Evolutionary conservation across 805 yeast species (phyloP).

Genomic region (Kodamaea restingae): DNA sequence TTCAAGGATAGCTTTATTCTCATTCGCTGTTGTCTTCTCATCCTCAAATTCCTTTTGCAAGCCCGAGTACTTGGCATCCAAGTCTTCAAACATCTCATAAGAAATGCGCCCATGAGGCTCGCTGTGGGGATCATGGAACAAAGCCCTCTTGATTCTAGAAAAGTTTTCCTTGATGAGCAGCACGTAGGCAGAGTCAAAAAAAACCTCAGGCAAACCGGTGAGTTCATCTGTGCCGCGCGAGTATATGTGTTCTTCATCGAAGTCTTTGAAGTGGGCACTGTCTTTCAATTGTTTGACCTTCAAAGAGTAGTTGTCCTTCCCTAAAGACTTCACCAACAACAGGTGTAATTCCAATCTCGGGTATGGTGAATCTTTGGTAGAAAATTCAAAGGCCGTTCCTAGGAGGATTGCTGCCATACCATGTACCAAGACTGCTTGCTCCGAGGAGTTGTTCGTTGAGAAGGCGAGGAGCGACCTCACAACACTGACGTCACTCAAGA

Average conservation of each 20-base stretch:
- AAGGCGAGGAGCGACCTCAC: slow-evolving; percentile 66
- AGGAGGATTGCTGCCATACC: slow-evolving; percentile 69
- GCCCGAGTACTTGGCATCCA: slow-evolving; percentile 34
- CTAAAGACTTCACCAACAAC: slow-evolving; percentile 65
- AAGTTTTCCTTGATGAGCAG: slow-evolving; percentile 65
- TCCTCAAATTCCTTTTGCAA: slow-evolving; percentile 21
- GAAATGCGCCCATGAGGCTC: slow-evolving; percentile 70
- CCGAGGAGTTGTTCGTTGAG: slow-evolving; percentile 46
- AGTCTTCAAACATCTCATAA: slow-evolving; percentile 52
- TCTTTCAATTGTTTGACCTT: slow-evolving; percentile 72
- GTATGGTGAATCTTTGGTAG: slow-evolving; percentile 56
- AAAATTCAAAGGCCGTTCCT: slow-evolving; percentile 79
- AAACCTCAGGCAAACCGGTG: slow-evolving; percentile 85
- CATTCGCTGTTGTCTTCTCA: slow-evolving; percentile 17
- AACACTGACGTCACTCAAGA: slow-evolving; percentile 63
- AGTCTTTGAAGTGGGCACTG: slow-evolving; percentile 49
- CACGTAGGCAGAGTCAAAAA: slow-evolving; percentile 62
- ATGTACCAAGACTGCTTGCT: slow-evolving; percentile 52
- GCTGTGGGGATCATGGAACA: slow-evolving; percentile 66
- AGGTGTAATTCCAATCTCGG: slow-evolving; percentile 57
- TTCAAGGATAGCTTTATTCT: slow-evolving; percentile 18
- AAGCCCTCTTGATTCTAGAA: slow-evolving; percentile 60
- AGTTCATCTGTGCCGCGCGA: slow-evolving; percentile 58
- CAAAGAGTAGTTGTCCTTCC: slow-evolving; percentile 72
- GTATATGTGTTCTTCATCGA: slow-evolving; percentile 46